phyloP scores from a whole-genome alignment of 805 yeast species.

The Candida ficus region DNA sequence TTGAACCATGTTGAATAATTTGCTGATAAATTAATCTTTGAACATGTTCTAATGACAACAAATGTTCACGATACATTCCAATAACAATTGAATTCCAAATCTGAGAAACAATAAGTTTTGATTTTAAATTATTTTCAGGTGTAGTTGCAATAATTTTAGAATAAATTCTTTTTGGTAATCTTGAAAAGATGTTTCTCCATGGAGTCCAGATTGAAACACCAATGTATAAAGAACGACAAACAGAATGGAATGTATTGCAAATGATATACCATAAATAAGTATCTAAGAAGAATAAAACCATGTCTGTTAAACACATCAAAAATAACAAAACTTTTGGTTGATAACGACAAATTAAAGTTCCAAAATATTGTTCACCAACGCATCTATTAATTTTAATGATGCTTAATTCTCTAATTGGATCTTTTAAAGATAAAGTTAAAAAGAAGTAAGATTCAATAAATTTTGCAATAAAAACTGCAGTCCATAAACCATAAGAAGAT shows the following conservation, averaged over 20 bases:
- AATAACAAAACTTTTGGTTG: constrained; percentile 55
- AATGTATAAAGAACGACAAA: constrained; percentile 60
- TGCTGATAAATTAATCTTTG: constrained; percentile 95
- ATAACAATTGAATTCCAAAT: constrained; percentile 98
- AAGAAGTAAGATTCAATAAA: constrained; percentile 76
- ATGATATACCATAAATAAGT: constrained; percentile 84
- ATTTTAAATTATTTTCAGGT: constrained; percentile 93
- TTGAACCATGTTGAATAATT: constrained; percentile 40
- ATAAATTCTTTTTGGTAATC: constrained; percentile 70
- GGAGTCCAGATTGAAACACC: constrained; percentile 88
- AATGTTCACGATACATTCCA: constrained; percentile 98
- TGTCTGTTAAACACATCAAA: constrained; percentile 54
- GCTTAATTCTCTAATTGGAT: constrained; percentile 66
- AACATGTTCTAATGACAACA: constrained; percentile 95
- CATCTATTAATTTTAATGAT: constrained; percentile 52
- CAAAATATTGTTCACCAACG: constrained; percentile 54
- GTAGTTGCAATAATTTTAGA: constrained; percentile 51
- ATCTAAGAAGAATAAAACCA: constrained; percentile 69
- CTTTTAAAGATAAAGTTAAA: constrained; percentile 64
- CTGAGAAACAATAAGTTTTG: constrained; percentile 94
- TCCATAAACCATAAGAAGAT: constrained; percentile 68
- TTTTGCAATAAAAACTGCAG: constrained; percentile 61
- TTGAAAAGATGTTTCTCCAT: constrained; percentile 75
- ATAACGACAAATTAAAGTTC: constrained; percentile 43
- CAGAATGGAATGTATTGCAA: constrained; percentile 72